Evolutionary conservation across 179 eudicot species (phyloP).

Genomic region (Heliamphora pulchella): DNA sequence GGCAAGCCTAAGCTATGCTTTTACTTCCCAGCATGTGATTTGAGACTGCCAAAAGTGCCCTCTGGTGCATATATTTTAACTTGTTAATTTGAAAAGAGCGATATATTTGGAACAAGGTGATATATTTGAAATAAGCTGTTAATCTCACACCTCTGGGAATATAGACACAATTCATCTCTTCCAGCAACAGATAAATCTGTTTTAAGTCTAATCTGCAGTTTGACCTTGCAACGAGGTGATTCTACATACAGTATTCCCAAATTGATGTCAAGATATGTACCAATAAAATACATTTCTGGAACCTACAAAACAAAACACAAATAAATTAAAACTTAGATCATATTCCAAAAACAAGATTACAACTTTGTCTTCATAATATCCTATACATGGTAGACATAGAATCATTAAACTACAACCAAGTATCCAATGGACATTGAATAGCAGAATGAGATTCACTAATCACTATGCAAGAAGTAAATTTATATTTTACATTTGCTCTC

Average conservation of each 20-base stretch:
- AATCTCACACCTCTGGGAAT: constrained; percentile 51
- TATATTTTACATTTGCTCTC: not conserved
- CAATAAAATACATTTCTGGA: constrained; percentile 74
- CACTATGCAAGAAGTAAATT: not conserved
- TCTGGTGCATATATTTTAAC: constrained; percentile 4
- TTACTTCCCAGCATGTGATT: not conserved
- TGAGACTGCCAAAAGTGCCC: not conserved
- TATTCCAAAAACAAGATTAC: not conserved
- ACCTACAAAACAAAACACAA: constrained; percentile 41
- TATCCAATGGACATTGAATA: not conserved
- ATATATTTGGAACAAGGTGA: not conserved
- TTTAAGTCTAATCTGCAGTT: constrained; percentile 56
- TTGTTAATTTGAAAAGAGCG: not conserved
- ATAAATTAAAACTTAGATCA: too few relatives aligned
- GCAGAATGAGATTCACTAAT: not conserved
- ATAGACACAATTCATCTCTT: constrained; percentile 48
- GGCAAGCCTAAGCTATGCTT: too few relatives aligned
- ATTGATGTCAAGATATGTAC: constrained; percentile 58
- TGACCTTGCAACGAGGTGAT: constrained; percentile 70
- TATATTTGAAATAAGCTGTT: not conserved
- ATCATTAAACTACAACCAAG: not conserved
- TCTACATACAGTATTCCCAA: constrained; percentile 54
- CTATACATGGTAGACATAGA: not conserved
- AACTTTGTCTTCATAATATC: not conserved
- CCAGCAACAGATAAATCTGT: constrained; percentile 26